Conservation (phyloP, 139 green algal species). For the Chlamydomonas incerta region DNA sequence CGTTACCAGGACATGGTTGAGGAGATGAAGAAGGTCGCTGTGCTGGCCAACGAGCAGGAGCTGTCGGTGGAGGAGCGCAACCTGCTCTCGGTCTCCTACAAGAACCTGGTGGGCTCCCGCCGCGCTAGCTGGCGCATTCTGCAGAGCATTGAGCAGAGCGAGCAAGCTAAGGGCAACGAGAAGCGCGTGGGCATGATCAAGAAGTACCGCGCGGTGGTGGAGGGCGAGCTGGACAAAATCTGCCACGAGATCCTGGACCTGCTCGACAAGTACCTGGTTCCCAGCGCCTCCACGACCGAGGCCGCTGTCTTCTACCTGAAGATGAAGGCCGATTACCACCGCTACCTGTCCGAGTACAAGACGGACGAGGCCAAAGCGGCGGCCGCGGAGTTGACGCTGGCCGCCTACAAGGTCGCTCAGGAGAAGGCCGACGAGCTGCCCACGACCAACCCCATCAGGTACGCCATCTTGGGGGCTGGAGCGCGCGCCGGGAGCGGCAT, state of each 20-base stretch:
- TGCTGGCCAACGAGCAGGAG: conserved; percentile 90
- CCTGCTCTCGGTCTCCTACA: conserved; percentile 90
- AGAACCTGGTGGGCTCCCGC: conserved; percentile 96
- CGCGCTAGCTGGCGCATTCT: conserved; percentile 97
- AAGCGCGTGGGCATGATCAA: conserved; percentile 91
- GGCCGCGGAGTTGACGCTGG: conserved; percentile 93
- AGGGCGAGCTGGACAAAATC: conserved; percentile 93
- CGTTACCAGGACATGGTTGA: conserved; percentile 92
- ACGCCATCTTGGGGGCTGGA: background rate
- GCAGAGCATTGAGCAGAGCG: conserved; percentile 96
- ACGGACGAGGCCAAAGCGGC: conserved; percentile 87
- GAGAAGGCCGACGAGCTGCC: conserved; percentile 80
- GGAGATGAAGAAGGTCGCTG: conserved; percentile 96
- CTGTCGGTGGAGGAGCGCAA: conserved; percentile 98
- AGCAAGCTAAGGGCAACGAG: conserved; percentile 96
- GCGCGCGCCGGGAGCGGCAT: no score
- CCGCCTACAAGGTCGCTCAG: conserved; percentile 96
- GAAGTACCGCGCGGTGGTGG: conserved; percentile 71
- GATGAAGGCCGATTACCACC: conserved; percentile 96
- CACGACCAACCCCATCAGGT: conserved; percentile 95
- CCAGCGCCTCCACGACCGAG: conserved; percentile 91
- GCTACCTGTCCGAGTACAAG: conserved; percentile 99
- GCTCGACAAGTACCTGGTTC: conserved; percentile 97
- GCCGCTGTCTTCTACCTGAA: conserved; percentile 99
- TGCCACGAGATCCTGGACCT: conserved; percentile 92